Percentiles rank a stretch among this genome's conserved stretches.
phyloP scores from a whole-genome alignment of 2,329 filamentous ascomycete species.

The Fusarium sp. region DNA sequence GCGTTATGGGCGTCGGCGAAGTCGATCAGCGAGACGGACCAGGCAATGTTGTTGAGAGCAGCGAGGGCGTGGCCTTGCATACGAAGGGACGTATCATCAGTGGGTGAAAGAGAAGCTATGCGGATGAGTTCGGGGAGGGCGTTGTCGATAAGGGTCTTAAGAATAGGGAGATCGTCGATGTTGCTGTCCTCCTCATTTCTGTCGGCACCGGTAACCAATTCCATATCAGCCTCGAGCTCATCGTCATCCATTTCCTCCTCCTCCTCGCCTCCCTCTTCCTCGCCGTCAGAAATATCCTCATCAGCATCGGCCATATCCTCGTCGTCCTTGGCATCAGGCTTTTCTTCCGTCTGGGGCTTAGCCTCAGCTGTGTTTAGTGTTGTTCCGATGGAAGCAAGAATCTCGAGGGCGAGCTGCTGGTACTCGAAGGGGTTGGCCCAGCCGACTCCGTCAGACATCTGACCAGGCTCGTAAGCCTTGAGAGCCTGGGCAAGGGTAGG shows the following conservation, averaged over 20 bases:
- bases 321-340: conserved; percentile 55
- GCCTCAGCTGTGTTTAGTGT: conserved; percentile 63
- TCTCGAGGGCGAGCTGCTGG: conserved; percentile 68
- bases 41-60: conserved; percentile 74
- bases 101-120: conserved; percentile 56
- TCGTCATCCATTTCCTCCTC: conserved; percentile 68
- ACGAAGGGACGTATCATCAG: conserved; percentile 55
- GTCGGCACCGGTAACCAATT: conserved; percentile 67
- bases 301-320: conserved; percentile 56
- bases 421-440: conserved; percentile 59
- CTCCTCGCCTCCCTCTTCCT: conserved; percentile 52
- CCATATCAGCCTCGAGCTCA: conserved; percentile 73
- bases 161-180: conserved; percentile 65
- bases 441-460: conserved; percentile 49
- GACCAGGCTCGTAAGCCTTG: conserved; percentile 44
- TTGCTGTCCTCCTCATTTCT: conserved; percentile 54
- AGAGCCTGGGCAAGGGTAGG: conserved; percentile 53
- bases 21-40: conserved; percentile 72
- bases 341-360: conserved; percentile 49
- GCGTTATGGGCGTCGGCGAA: conserved; percentile 66
- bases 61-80: conserved; percentile 68
- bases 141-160: conserved; percentile 56
- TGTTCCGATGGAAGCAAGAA: conserved; percentile 73
- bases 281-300: conserved; percentile 52
- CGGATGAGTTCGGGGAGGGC: conserved; percentile 60